phyloP scores from a whole-genome alignment of 2,329 filamentous ascomycete species.

The Ramichloridium luteum region DNA sequence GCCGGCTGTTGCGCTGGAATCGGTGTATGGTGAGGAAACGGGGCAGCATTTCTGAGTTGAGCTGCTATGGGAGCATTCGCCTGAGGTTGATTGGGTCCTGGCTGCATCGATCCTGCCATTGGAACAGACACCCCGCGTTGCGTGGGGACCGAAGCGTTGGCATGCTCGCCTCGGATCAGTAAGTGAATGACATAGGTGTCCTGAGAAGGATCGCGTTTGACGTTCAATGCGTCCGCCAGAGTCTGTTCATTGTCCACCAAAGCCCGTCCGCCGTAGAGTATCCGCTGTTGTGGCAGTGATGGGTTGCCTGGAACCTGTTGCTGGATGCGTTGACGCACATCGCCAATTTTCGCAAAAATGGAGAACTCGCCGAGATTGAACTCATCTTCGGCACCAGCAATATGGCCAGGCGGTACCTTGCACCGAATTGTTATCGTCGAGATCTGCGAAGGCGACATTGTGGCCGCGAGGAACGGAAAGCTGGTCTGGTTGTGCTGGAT shows the following conservation, averaged over 20 bases:
- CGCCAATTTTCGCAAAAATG: conserved; percentile 33
- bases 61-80: not conserved
- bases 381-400: conserved; percentile 16
- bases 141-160: conserved; percentile 2
- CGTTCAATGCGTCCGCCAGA: conserved; percentile 39
- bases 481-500: too few relatives aligned
- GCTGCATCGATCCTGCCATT: not conserved
- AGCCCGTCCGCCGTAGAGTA: conserved; percentile 47
- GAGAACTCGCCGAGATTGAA: conserved; percentile 18
- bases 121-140: not conserved
- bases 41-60: not conserved
- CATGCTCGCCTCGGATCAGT: conserved; percentile 19
- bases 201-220: conserved; percentile 34
- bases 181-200: conserved; percentile 25
- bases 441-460: not conserved
- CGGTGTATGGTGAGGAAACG: conserved; percentile 3
- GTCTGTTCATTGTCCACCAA: conserved; percentile 38
- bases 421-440: conserved; percentile 18
- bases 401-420: conserved; percentile 24
- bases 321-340: conserved; percentile 42
- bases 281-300: conserved; percentile 36
- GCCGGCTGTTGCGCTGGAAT: conserved; percentile 6
- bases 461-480: too few relatives aligned
- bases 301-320: conserved; percentile 37
- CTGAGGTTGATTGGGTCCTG: not conserved